These are phyloP conservation scores for Calvatia gigantea DNA, from an alignment of 768 basidiomycete species.

Conservation along the genomic window DNA sequence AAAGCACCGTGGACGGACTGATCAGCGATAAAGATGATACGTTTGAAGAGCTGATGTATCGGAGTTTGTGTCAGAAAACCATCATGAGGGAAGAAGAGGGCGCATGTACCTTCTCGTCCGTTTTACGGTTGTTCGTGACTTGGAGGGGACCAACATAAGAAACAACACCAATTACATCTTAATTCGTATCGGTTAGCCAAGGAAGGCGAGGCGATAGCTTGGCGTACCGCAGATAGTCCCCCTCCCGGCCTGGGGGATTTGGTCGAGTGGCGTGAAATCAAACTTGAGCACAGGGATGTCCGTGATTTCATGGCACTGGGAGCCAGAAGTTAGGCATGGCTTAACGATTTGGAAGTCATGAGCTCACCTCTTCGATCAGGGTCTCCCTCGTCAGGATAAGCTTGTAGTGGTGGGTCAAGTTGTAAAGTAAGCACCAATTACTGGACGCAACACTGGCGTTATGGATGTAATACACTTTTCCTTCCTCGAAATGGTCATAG, in stretches of 20 bases:
- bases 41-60: neutral
- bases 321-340: neutral
- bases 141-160: neutral
- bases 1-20: neutral
- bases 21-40: neutral
- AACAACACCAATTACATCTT: neutral
- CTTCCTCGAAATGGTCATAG: neutral
- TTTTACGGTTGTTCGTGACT: neutral
- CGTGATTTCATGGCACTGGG: neutral
- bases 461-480: neutral
- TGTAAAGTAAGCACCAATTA: neutral
- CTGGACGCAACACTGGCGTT: neutral
- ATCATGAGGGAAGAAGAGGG: neutral
- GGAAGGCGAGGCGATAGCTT: neutral
- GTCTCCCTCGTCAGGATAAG: neutral
- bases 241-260: neutral
- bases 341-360: neutral
- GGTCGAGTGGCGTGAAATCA: neutral
- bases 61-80: neutral
- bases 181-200: neutral
- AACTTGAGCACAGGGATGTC: neutral
- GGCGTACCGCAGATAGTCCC: neutral
- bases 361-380: neutral
- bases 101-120: neutral
- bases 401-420: neutral